Base-by-base conservation (phyloP, 306 rosid species). In the Mimosa pudica region DNA sequence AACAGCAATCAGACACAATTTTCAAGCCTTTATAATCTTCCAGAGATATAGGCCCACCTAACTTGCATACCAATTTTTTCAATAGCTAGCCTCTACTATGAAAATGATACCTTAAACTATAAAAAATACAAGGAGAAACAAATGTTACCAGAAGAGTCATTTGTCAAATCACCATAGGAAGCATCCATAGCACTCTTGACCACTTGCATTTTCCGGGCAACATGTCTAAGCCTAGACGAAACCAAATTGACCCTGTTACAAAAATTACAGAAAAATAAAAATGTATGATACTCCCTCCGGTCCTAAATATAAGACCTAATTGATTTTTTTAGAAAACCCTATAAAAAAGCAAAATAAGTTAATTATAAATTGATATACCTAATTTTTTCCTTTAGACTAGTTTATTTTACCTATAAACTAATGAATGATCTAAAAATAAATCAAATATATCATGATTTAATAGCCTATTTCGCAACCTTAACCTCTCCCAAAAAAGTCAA, bases 161-260 rank as follows among this genome's bases (percentile, higher is more conserved):
- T 82, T 42, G 91, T 47, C 86, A 82, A 84, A 83, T 94, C 95
- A 54, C 92, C 93, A 49, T 60, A 87, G 51, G 98, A 95, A 83
- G 98, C 96, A 85, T 95, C 98, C 92, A 84, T 88, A 46, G 97
- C 89, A 82, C 91, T 80, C 87, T 77, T 91, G 74, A 90, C 82
- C 84, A 84, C 66, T 12, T 67, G 87, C 82, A 78, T 54, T 70
- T 35, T 84, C 42, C 51, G 82, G 5, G 68, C 51, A 74, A 81
- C 75, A 78, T 74, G 62, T 73, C 82, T 79, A 65, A 76, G 79
- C 6, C 82, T 32, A 76, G 85, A 74, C 58, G 87, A 84, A 73
- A 20, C 67, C 85, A 81, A 20, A 48, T 63, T 74, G 51, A 55
- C 42, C 72, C 87, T 83, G 76, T 49, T 49, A 18, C 51, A 57